Conservation (phyloP, 1,284 basidiomycete species). For the Puccinia coronata region DNA sequence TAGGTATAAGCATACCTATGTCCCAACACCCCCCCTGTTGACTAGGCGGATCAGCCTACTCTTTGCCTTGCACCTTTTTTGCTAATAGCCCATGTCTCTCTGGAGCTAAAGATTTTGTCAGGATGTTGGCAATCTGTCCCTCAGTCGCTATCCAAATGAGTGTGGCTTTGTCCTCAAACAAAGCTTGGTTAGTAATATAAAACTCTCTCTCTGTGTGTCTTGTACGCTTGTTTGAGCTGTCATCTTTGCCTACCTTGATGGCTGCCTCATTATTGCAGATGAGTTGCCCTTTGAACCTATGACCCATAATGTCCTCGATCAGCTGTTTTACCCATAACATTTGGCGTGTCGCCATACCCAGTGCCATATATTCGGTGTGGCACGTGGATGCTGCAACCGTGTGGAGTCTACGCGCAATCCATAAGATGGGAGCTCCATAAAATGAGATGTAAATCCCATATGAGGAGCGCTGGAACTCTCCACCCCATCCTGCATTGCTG, state of each 20-base stretch:
- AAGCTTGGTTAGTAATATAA: too few relatives aligned
- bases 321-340: too few relatives aligned
- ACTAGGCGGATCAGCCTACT: too few relatives aligned
- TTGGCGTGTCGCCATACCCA: background rate
- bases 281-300: background rate
- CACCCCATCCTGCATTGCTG: background rate
- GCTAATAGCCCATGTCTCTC: too few relatives aligned
- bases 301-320: background rate
- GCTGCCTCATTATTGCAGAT: too few relatives aligned
- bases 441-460: background rate
- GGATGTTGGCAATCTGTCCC: background rate
- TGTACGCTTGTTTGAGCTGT: too few relatives aligned
- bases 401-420: background rate
- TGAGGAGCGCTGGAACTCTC: background rate
- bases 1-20: too few relatives aligned
- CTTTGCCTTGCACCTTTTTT: background rate
- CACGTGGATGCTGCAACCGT: too few relatives aligned
- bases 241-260: too few relatives aligned
- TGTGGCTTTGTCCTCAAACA: background rate
- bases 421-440: background rate
- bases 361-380: too few relatives aligned
- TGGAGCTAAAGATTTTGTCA: background rate
- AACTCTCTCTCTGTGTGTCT: too few relatives aligned
- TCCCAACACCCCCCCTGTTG: too few relatives aligned
- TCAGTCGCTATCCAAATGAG: background rate